Base-by-base conservation (phyloP, 257 asterid species). In the Nicotiana obtusifolia region DNA sequence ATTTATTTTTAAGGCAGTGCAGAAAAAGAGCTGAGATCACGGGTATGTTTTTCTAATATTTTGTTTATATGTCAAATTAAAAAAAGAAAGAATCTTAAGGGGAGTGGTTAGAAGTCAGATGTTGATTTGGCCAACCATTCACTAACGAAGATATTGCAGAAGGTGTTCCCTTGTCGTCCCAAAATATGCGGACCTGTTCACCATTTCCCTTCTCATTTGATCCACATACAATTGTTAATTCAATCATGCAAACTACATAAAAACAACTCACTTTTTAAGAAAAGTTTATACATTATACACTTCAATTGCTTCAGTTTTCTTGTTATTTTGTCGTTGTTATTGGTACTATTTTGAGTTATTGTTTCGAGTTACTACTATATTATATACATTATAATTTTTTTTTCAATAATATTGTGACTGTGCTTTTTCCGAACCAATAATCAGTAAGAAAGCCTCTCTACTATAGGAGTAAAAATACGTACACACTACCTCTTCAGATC, bases 51-150 rank as follows among this genome's bases (percentile, higher is more conserved):
- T 37, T 77, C 1, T 6, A 57, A 30, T 78, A 15, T 15, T 1
- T 1, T 22, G 2, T 35, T 5, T 15, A 5, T 41, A 59, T 59
- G 28, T 73, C 13, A 31, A 64, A 19, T 56, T 71, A 69, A 53
- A 80, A 65, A 28, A 52, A 4, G 6, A 30, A 8, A 81, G 83
- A 53, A 81, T 81, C 83, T 81, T 64, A 59, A 79, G 11, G 66
- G 68, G 82, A 83, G 88, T 60, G 17, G 86, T 83, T 85, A 76
- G 83, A 81, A 66, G 35, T 81, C 85, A 82, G 85, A 77, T 68
- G 82, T 60, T 77, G 81, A 73, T 81, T 81, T 16, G 78, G 83
- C 86, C 68, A 83, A 60, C 84, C 73, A 82, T 82, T 76, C 84
- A 82, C 65, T 22, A 82, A 76, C 26, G n/a, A 49, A 75, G 61